These are phyloP conservation scores for Fusarium domesticum DNA, from an alignment of 2,329 filamentous ascomycete species.

Conservation along the genomic window DNA sequence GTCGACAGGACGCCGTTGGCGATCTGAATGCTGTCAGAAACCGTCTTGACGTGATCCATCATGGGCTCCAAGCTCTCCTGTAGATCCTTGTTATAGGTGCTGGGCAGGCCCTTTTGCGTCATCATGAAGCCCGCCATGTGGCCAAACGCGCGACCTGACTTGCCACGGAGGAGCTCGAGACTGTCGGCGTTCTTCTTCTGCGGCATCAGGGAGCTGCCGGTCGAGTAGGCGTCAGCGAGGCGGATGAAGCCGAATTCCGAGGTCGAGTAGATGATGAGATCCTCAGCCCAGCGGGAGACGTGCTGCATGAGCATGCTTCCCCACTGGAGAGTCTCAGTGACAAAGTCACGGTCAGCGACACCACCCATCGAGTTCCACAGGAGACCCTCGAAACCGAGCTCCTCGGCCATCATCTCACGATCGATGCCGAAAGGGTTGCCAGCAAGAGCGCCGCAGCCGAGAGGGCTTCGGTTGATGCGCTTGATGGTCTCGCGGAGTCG, in stretches of 20 bases:
- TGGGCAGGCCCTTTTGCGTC: conserved; percentile 68
- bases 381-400: conserved; percentile 75
- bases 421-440: conserved; percentile 83
- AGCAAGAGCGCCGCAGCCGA: conserved; percentile 74
- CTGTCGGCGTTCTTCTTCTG: conserved; percentile 83
- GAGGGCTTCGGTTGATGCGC: conserved; percentile 69
- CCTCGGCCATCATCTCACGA: conserved; percentile 71
- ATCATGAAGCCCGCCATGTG: conserved; percentile 76
- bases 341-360: conserved; percentile 76
- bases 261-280: conserved; percentile 79
- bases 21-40: conserved; percentile 78
- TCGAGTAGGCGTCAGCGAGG: conserved; percentile 76
- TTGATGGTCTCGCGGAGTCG: conserved; percentile 69
- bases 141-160: conserved; percentile 72
- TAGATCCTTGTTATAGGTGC: conserved; percentile 88
- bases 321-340: conserved; percentile 80
- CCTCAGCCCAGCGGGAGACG: conserved; percentile 77
- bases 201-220: conserved; percentile 74
- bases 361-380: conserved; percentile 75
- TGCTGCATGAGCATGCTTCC: conserved; percentile 74
- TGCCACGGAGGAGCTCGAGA: conserved; percentile 68
- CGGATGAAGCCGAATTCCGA: conserved; percentile 74
- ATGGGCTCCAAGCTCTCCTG: conserved; percentile 86
- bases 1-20: conserved; percentile 77
- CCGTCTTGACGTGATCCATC: conserved; percentile 78